Base-by-base conservation (phyloP, 2,329 filamentous ascomycete species). In the Akanthomyces muscarius region DNA sequence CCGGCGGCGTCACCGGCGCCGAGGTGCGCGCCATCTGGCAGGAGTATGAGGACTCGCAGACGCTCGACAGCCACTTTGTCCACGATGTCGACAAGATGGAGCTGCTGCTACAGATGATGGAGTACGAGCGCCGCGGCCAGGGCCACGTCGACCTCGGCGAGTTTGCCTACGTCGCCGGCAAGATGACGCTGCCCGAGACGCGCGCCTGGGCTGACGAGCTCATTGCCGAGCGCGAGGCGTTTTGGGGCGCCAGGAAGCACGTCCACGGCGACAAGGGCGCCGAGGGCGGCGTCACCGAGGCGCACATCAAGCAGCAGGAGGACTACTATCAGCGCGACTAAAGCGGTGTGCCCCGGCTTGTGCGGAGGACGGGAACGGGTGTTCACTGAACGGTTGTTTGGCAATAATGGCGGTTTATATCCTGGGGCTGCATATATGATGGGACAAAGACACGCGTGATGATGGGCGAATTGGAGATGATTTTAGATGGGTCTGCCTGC, bases 31-130 rank as follows among this genome's bases (percentile, higher is more conserved):
- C 82, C 10, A 83, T 97, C 57, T 99, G 95, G 91, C 89, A 96
- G 71, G 95, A 99, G 76, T 99, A 99, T 72, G 95, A 99, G 76
- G 91, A 95, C 69, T 88, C 87, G 21, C 71, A 88, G 77, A 98
- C 95, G 10, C 78, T 88, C 16, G 94, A 99, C 73, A 91, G 89
- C 68, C 82, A 88, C 65, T 98, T 94, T 67, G 95, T 99, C 50
- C 95, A 99, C 74, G 95, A 99, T 74, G 86, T 99, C 64, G 95
- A 99, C 78, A 98, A 98, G 86, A 87, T 99, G 75, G 95, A 99
- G 79, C 80, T 99, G 67, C 78, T 99, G 65, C 79, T 96, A 71
- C 95, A 99, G 80, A 97, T 97, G 90, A 80, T 96, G 36, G 95
- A 99, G 76, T 99, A 99, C 72, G 95, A 99, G 83, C 88, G 89